Conservation (phyloP, 441 rosid genomes). For the Mallotus japonicus region DNA sequence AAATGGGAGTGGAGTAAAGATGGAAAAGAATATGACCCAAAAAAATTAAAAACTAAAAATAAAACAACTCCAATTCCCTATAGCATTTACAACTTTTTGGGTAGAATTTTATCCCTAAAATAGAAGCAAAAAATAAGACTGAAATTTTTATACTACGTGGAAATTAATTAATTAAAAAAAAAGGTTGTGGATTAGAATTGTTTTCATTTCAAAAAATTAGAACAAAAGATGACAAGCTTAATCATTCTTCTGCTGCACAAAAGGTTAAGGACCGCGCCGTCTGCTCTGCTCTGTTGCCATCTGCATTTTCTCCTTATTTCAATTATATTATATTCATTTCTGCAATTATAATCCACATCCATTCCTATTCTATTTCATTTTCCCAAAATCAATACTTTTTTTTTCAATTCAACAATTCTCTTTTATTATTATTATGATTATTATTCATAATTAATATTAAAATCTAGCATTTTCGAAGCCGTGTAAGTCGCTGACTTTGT, state of each 20-base stretch:
- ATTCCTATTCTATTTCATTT: background rate
- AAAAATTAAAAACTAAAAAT: no score
- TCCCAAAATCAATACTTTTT: background rate
- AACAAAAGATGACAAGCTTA: constrained; percentile 13
- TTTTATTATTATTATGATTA: background rate
- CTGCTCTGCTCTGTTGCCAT: constrained; percentile 4
- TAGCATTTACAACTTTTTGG: no score
- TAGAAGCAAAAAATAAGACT: no score
- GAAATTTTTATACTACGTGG: no score
- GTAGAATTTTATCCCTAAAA: no score
- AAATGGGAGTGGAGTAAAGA: no score
- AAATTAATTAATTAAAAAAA: background rate
- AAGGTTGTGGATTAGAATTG: background rate
- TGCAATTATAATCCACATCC: background rate
- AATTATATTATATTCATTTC: background rate
- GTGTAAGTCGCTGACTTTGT: constrained; percentile 85
- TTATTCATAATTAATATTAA: constrained; percentile 26
- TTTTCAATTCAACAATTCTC: background rate
- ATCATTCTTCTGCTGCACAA: constrained; percentile 9
- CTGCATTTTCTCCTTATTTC: no score
- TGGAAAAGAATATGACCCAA: no score
- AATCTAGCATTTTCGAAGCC: constrained; percentile 97
- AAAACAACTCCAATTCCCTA: no score
- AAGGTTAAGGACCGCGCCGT: constrained; percentile 29
- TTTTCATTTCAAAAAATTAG: background rate